Evolutionary conservation across 495 filamentous ascomycete genomes (phyloP), one percentile per base, ranked within the genome.

Genomic region (Cladorrhinum samala): DNA sequence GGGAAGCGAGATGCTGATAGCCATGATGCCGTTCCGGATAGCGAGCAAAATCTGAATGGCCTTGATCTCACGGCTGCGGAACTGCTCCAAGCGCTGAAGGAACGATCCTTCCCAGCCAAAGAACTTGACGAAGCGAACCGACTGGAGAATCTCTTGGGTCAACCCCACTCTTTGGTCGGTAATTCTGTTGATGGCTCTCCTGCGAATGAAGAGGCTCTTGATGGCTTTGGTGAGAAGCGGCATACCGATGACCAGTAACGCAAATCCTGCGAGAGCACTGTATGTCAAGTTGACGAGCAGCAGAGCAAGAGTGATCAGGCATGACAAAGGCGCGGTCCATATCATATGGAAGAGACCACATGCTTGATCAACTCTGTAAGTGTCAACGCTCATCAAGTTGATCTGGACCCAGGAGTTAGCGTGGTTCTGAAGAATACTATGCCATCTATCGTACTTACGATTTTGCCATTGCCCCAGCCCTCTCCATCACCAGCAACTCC

Each of bases 31-130:
- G 61, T 92, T 93, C 57, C 90, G 81, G 49, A 94, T 85, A 2
- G 85, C 79, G 23, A 96, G 72, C 16, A 97, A 67, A 13, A 89
- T 71, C 60, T 94, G 90, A 47, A 95, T 89, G 3, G 83, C 79
- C 11, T 73, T 67, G 59, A 97, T 88, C 64, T 97, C 92, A 41
- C 75, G 76, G 24, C 71, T 73, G 42, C 92, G 82, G 48, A 92
- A 86, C 17, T 82, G 75, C 45, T 78, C 75, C 9, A 97, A 74
- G 16, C 90, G 81, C n/a, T 77, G 72, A 3, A 96, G 72, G 65
- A 97, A 97, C 43, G 84, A 83, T 30, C 77, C 83, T 61, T 97
- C 92, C 92, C 92, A 97, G 7, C 88, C 92, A 64, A 95, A 96
- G 69, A 80, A 95, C 67, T 97, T 97, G 66, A 97, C 91, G 60